phyloP scores from a whole-genome alignment of 257 asterid genomes.

The Oldenlandia corymbosa region DNA sequence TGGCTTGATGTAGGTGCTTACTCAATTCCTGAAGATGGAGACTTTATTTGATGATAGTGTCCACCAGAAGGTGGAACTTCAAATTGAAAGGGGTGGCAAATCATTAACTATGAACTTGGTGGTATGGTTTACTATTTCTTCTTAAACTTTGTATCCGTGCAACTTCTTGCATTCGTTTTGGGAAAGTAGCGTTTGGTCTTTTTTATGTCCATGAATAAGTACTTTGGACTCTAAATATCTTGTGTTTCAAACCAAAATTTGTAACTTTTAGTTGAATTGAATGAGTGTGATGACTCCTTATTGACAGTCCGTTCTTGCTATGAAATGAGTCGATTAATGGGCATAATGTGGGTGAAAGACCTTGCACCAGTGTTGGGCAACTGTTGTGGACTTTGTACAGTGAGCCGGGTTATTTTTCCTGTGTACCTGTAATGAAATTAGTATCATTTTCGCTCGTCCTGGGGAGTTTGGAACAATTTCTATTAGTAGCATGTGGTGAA shows the following conservation, averaged over 20 bases:
- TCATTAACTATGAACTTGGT: slow-evolving; percentile 60
- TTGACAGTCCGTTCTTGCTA: slow-evolving; percentile 1
- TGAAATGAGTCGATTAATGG: background rate
- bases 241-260: background rate
- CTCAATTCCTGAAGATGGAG: slow-evolving; percentile 93
- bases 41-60: slow-evolving; percentile 86
- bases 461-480: background rate
- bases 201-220: background rate
- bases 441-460: background rate
- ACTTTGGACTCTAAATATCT: background rate
- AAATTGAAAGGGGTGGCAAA: slow-evolving; percentile 96
- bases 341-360: background rate
- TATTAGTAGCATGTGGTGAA: background rate
- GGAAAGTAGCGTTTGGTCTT: background rate
- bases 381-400: background rate
- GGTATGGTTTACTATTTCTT: slow-evolving; percentile 38
- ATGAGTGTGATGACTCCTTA: background rate
- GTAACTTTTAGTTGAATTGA: background rate
- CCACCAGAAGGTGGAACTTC: slow-evolving; percentile 63
- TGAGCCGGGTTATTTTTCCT: background rate
- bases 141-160: too few relatives aligned
- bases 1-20: slow-evolving; percentile 56
- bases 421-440: background rate
- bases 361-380: background rate
- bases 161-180: background rate